Evolutionary conservation across 2,329 filamentous ascomycete genomes (phyloP).

Genomic region (Escovopsis sp.): DNA sequence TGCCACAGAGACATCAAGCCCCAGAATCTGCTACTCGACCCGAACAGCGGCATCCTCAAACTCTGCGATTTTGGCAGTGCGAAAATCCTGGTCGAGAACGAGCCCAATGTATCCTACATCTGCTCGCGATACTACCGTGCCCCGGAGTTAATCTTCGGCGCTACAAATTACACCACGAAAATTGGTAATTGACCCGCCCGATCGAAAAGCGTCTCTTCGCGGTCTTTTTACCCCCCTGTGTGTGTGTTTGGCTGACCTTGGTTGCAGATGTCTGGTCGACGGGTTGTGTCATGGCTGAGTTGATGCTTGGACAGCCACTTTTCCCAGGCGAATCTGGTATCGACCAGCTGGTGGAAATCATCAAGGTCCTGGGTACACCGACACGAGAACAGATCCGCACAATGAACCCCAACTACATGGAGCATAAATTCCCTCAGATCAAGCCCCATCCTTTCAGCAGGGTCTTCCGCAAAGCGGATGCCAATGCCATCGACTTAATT

Average conservation of each 20-base stretch:
- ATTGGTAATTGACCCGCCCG: slow-evolving; percentile 53
- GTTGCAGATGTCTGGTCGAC: slow-evolving; percentile 93
- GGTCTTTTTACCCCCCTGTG: background rate
- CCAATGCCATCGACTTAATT: slow-evolving; percentile 87
- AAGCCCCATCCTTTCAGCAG: slow-evolving; percentile 99
- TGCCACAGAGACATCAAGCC: slow-evolving; percentile 99
- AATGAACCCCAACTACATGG: slow-evolving; percentile 99
- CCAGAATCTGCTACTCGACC: slow-evolving; percentile 90
- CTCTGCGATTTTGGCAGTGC: slow-evolving; percentile 98
- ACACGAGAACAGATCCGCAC: slow-evolving; percentile 97
- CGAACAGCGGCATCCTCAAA: slow-evolving; percentile 81
- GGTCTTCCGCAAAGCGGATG: slow-evolving; percentile 93
- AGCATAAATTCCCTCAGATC: slow-evolving; percentile 99
- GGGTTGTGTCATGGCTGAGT: slow-evolving; percentile 96
- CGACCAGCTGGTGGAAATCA: slow-evolving; percentile 96
- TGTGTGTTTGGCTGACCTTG: slow-evolving; percentile 36
- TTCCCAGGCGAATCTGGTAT: slow-evolving; percentile 98
- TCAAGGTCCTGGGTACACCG: slow-evolving; percentile 94
- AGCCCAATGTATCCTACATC: slow-evolving; percentile 98
- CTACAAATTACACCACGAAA: slow-evolving; percentile 98
- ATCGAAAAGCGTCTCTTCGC: background rate
- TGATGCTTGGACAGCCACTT: slow-evolving; percentile 95
- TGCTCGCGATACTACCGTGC: slow-evolving; percentile 98
- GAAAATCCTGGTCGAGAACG: slow-evolving; percentile 96
- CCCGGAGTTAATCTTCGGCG: slow-evolving; percentile 94